A percentile compares a stretch with the other conserved stretches of the same genome.
Evolutionary conservation across 2,329 filamentous ascomycete genomes (phyloP).

Genomic region (Diaporthe sp.): DNA sequence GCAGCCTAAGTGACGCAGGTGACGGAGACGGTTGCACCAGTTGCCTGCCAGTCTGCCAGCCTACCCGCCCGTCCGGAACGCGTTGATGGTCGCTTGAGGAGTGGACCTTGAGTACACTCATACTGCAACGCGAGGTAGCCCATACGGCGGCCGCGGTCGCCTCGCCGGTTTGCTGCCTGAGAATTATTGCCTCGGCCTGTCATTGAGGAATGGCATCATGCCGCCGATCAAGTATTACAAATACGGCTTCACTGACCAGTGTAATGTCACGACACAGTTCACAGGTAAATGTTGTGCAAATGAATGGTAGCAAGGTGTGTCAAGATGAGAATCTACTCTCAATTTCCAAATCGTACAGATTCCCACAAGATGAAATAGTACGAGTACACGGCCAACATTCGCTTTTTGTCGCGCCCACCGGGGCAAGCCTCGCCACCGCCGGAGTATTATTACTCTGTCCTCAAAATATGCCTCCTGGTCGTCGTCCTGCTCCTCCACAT

Average conservation of each 20-base stretch:
- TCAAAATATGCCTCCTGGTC: constrained; percentile 1
- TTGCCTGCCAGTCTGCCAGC: not conserved
- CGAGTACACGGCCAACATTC: constrained; percentile 29
- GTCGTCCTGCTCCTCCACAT: constrained; percentile 4
- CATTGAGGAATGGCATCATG: not conserved
- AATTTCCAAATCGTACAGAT: constrained; percentile 28
- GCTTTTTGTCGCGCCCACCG: constrained; percentile 12
- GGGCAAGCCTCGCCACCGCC: constrained; percentile 19
- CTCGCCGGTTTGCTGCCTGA: not conserved
- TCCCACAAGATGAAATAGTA: constrained; percentile 18
- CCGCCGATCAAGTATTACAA: no score
- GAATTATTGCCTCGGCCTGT: not conserved
- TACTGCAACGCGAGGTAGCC: not conserved
- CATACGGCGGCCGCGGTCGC: not conserved
- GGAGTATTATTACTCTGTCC: constrained; percentile 18
- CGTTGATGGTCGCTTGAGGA: not conserved
- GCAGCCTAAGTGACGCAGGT: not conserved
- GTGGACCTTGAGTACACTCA: no score
- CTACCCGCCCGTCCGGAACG: not conserved
- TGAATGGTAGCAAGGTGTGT: not conserved
- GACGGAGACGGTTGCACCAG: not conserved
- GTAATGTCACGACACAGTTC: not conserved
- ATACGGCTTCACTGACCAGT: not conserved
- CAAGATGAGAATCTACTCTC: constrained; percentile 11
- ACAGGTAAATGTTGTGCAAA: no score